These are phyloP conservation scores for Laburnicola sp. DNA, from an alignment of 2,329 filamentous ascomycete genomes.

Conservation along the genomic window DNA sequence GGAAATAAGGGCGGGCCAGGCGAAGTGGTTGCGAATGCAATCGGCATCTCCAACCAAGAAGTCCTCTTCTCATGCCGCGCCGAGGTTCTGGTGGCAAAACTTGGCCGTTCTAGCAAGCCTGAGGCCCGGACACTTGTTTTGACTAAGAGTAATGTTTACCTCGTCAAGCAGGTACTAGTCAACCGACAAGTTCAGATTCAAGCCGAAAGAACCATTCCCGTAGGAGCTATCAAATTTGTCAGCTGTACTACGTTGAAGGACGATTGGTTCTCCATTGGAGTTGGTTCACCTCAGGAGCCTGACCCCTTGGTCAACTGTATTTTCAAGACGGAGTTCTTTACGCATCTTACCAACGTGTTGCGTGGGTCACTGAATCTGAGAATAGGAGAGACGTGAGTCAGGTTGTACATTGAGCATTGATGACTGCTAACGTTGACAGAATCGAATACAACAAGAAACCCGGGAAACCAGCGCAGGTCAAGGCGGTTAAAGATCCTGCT, in stretches of 20 bases:
- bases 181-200: constrained; percentile 81
- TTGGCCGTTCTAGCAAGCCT: constrained; percentile 92
- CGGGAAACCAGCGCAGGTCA: constrained; percentile 84
- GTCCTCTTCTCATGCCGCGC: constrained; percentile 88
- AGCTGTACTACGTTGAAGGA: constrained; percentile 80
- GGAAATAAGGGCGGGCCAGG: constrained; percentile 79
- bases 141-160: constrained; percentile 83
- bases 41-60: constrained; percentile 74
- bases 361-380: constrained; percentile 80
- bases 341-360: constrained; percentile 80
- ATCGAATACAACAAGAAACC: constrained; percentile 99
- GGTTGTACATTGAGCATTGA: not conserved
- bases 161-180: constrained; percentile 80
- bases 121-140: constrained; percentile 83
- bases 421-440: constrained; percentile 40
- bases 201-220: constrained; percentile 77
- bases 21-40: constrained; percentile 74
- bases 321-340: constrained; percentile 97
- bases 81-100: constrained; percentile 89
- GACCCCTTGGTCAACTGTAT: constrained; percentile 93
- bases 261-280: constrained; percentile 93
- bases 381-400: constrained; percentile 67
- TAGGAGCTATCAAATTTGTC: constrained; percentile 88
- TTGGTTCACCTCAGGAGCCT: constrained; percentile 86
- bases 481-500: constrained; percentile 84